Conservation (phyloP, 2,329 filamentous ascomycete genomes). For the Pyricularia grisea region DNA sequence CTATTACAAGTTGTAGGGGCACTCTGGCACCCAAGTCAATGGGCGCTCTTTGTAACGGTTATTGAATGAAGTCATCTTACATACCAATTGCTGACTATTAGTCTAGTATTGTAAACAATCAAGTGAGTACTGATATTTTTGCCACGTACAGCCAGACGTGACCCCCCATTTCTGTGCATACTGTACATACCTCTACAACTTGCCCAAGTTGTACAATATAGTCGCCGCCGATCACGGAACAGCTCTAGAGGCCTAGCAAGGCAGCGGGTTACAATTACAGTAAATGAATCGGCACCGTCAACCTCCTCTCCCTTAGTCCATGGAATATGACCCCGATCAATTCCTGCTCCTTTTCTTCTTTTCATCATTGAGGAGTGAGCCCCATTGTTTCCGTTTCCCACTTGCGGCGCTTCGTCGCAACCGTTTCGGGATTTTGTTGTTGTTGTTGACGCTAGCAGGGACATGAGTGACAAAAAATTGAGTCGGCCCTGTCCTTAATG, state of each 20-base stretch:
- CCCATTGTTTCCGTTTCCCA: neutral
- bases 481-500: neutral
- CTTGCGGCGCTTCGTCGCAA: neutral
- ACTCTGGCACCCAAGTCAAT: neutral
- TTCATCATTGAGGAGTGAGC: neutral
- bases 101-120: neutral
- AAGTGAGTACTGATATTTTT: neutral
- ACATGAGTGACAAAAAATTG: neutral
- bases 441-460: neutral
- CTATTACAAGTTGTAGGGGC: neutral
- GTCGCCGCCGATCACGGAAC: neutral
- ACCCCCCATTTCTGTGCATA: neutral
- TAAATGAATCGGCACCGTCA: neutral
- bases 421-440: neutral
- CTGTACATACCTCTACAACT: too few relatives aligned
- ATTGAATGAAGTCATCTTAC: neutral
- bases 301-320: neutral
- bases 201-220: neutral
- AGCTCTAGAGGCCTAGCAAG: neutral
- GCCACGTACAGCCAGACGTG: neutral
- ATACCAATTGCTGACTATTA: neutral
- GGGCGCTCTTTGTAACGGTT: too few relatives aligned
- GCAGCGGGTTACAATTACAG: too few relatives aligned
- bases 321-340: neutral
- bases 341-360: neutral